Conservation (phyloP, 2,329 filamentous ascomycete genomes). For the Sporothrix brasiliensis region DNA sequence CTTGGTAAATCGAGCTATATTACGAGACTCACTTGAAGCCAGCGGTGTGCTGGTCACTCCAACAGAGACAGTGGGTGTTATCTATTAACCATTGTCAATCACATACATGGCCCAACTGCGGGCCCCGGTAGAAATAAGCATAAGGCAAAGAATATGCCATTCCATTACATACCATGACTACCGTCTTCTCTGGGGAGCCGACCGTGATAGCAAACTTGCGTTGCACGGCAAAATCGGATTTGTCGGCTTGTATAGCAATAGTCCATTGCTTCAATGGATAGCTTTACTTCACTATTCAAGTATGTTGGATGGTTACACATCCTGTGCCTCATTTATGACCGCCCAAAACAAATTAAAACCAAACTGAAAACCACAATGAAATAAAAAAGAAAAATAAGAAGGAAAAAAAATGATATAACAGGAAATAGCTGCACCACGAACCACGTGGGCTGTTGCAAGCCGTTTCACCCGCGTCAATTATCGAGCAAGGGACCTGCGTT, state of each 20-base stretch:
- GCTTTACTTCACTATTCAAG: not conserved
- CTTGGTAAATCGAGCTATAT: not conserved
- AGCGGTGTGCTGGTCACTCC: not conserved
- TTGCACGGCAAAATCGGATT: constrained; percentile 5
- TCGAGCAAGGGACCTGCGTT: not conserved
- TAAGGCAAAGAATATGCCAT: too few species aligned
- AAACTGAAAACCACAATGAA: too few species aligned
- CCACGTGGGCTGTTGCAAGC: constrained; percentile 1
- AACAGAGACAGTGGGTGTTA: not conserved
- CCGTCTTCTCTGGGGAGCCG: constrained; percentile 1
- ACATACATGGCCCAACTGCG: not conserved
- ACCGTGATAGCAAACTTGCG: not conserved
- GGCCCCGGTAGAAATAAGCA: too few species aligned
- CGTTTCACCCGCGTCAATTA: not conserved
- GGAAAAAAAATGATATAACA: too few species aligned
- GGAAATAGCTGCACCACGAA: not conserved
- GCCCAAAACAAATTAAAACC: too few species aligned
- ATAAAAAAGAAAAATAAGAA: too few species aligned
- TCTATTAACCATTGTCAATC: not conserved
- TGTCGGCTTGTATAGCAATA: not conserved
- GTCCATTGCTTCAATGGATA: constrained; percentile 6
- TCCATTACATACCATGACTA: not conserved
- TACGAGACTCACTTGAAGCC: not conserved
- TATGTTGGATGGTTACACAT: not conserved
- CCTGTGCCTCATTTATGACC: not conserved